These are phyloP conservation scores for Lyophyllum semitale DNA, from an alignment of 768 basidiomycete genomes.

Conservation along the genomic window DNA sequence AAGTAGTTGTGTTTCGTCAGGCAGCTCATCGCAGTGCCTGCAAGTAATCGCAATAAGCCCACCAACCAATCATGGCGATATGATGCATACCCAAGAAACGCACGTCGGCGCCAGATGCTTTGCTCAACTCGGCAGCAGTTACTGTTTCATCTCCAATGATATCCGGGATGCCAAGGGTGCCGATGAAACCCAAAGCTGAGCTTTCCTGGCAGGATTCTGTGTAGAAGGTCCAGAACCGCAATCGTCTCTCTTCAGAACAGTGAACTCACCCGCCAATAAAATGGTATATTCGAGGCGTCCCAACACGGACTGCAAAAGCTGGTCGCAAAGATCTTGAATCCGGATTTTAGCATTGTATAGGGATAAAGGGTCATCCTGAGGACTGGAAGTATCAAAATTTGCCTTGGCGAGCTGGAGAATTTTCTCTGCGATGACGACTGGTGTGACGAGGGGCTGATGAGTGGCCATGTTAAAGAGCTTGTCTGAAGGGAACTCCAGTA, in stretches of 20 bases:
- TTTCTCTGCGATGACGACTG: slow-evolving; percentile 11
- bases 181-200: slow-evolving; percentile 14
- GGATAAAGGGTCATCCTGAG: slow-evolving; percentile 6
- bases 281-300: slow-evolving; percentile 13
- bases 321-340: slow-evolving; percentile 9
- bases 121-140: slow-evolving; percentile 3
- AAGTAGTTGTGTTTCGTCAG: slow-evolving; percentile 13
- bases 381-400: slow-evolving; percentile 1
- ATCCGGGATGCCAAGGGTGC: slow-evolving; percentile 8
- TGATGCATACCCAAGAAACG: slow-evolving; percentile 6
- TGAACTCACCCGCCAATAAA: slow-evolving; percentile 10
- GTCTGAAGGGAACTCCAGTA: background rate
- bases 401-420: slow-evolving; percentile 10
- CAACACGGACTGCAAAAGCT: slow-evolving; percentile 4
- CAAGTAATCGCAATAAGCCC: background rate
- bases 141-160: slow-evolving; percentile 6
- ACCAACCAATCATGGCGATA: background rate
- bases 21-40: slow-evolving; percentile 13
- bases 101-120: slow-evolving; percentile 7
- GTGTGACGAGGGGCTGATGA: background rate
- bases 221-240: background rate
- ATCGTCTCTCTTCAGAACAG: background rate
- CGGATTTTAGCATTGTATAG: slow-evolving; percentile 12
- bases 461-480: background rate
- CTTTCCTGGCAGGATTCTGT: slow-evolving; percentile 18